Evolutionary conservation across 2,329 filamentous ascomycete genomes (phyloP).

Genomic region (Ceratocystis eucalypticola): DNA sequence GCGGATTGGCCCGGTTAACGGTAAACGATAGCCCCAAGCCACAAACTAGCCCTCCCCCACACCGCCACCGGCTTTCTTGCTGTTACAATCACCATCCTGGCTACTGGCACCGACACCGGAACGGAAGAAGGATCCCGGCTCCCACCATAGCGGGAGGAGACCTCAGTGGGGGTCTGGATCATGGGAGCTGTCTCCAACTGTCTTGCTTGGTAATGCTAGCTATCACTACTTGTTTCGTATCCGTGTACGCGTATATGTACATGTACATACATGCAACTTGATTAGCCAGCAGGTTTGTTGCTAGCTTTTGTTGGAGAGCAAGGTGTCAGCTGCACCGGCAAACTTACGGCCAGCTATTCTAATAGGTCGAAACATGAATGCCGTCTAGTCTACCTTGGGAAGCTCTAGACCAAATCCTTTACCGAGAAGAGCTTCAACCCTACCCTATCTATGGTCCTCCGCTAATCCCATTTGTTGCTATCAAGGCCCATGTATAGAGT

Average conservation of each 20-base stretch:
- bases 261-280: not conserved
- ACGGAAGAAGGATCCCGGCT: not conserved
- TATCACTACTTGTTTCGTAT: too few species aligned
- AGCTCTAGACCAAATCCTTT: not conserved
- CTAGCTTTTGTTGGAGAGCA: not conserved
- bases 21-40: not conserved
- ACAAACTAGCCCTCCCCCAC: not conserved
- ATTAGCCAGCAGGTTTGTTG: not conserved
- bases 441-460: not conserved
- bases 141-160: not conserved
- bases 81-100: not conserved
- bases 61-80: not conserved
- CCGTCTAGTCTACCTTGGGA: not conserved
- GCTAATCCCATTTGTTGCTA: not conserved
- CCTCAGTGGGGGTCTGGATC: not conserved
- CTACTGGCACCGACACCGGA: constrained; percentile 3
- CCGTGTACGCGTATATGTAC: not conserved
- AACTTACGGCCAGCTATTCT: not conserved
- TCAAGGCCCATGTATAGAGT: not conserved
- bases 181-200: not conserved
- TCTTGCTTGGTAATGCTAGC: not conserved
- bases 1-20: not conserved
- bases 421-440: not conserved
- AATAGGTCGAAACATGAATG: not conserved
- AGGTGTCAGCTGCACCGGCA: not conserved